Evolutionary conservation across 345 rosid genomes (phyloP).

Genomic region (Physaria fendleri): DNA sequence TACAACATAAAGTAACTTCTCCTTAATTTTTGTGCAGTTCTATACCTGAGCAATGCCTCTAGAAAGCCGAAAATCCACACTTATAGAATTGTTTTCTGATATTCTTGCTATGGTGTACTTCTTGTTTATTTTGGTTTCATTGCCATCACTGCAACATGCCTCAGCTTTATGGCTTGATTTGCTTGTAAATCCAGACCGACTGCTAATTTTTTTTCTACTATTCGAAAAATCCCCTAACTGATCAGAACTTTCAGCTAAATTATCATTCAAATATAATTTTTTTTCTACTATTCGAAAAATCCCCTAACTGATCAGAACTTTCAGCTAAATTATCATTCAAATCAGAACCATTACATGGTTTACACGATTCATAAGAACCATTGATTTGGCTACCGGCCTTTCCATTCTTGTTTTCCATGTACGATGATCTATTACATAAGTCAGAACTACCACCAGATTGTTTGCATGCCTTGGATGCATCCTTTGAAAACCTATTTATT

Average conservation of each 20-base stretch:
- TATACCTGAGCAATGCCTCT: constrained; percentile 95
- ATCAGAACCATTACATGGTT: constrained; percentile 34
- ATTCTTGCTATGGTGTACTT: constrained; percentile 56
- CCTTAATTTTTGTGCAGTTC: not conserved
- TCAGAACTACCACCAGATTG: constrained; percentile 33
- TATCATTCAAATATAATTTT: constrained; percentile 33
- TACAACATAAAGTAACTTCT: not conserved
- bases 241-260: constrained; percentile 31
- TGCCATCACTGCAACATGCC: constrained; percentile 31
- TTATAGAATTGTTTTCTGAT: constrained; percentile 70
- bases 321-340: constrained; percentile 28
- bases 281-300: constrained; percentile 30
- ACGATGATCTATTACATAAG: constrained; percentile 26
- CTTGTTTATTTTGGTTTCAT: constrained; percentile 46
- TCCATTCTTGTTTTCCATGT: constrained; percentile 33
- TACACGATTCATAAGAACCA: constrained; percentile 30
- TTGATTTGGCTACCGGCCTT: constrained; percentile 34
- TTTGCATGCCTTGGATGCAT: constrained; percentile 31
- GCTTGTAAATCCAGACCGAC: constrained; percentile 37
- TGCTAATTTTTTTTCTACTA: constrained; percentile 35
- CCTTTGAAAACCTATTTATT: constrained; percentile 24
- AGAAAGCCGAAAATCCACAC: constrained; percentile 87
- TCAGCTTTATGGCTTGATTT: constrained; percentile 36
- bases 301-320: constrained; percentile 35
- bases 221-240: constrained; percentile 34